These are phyloP conservation scores for Phoma sp. DNA, from an alignment of 2,329 filamentous ascomycete species.

Conservation along the genomic window DNA sequence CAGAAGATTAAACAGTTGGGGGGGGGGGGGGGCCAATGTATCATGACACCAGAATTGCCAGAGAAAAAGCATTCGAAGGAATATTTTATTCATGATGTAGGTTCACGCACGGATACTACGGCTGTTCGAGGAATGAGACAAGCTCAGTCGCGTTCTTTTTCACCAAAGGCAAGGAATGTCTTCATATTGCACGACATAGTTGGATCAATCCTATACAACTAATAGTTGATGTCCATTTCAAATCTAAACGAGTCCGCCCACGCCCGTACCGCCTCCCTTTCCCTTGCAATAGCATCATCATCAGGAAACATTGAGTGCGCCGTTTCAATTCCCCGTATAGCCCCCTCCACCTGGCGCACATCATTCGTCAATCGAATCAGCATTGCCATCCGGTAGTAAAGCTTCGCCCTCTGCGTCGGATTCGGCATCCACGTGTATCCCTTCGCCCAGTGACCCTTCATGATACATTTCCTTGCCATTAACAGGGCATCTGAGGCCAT, in stretches of 20 bases:
- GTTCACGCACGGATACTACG: too few species aligned
- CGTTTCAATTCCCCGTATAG: background rate
- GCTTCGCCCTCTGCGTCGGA: background rate
- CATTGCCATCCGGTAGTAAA: background rate
- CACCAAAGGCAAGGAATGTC: too few species aligned
- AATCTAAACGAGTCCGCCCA: background rate
- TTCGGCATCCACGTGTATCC: background rate
- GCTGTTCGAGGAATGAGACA: too few species aligned
- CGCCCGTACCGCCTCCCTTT: background rate
- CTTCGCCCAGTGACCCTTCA: background rate
- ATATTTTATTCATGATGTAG: too few species aligned
- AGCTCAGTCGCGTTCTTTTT: too few species aligned
- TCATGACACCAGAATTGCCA: too few species aligned
- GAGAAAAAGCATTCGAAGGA: too few species aligned
- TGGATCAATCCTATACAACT: too few species aligned
- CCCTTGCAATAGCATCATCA: background rate
- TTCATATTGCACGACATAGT: too few species aligned
- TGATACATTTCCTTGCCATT: background rate
- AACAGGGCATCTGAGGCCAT: background rate
- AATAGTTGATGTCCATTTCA: too few species aligned
- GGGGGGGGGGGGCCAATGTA: too few species aligned
- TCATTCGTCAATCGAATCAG: background rate
- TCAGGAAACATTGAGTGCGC: background rate
- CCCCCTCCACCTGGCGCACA: background rate
- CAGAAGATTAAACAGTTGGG: too few species aligned